A percentile compares a stretch with the other conserved stretches of the same genome.
Conservation (phyloP, 495 filamentous ascomycete genomes). For the Tuber brumale region DNA sequence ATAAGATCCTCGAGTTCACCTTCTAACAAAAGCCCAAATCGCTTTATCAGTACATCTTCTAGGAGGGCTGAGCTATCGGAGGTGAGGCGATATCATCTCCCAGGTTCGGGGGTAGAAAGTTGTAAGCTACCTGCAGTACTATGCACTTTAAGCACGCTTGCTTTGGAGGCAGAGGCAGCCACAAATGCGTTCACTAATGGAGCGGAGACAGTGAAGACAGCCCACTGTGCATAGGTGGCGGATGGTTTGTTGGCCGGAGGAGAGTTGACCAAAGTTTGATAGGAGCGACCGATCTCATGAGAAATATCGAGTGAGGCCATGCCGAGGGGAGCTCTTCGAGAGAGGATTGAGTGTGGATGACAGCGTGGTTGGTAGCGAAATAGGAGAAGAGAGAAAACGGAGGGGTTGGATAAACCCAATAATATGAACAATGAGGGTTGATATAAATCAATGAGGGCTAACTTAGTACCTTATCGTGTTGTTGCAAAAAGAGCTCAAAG, state of each 20-base stretch:
- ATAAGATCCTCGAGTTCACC: slow-evolving; percentile 91
- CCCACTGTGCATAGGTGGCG: slow-evolving; percentile 71
- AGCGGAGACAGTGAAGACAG: slow-evolving; percentile 80
- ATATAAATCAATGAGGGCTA: slow-evolving; percentile 4
- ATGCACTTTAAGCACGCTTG: slow-evolving; percentile 92
- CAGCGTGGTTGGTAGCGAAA: slow-evolving; percentile 2
- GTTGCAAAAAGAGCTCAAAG: background rate
- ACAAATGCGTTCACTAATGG: slow-evolving; percentile 89
- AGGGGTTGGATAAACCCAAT: slow-evolving; percentile 3
- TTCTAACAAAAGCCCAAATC: slow-evolving; percentile 50
- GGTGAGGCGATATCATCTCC: background rate
- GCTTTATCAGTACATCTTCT: slow-evolving; percentile 13
- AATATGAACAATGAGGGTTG: background rate
- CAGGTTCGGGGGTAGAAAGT: background rate
- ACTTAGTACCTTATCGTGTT: background rate
- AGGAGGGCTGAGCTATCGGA: background rate
- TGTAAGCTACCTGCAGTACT: slow-evolving; percentile 65
- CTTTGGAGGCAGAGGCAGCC: slow-evolving; percentile 68
- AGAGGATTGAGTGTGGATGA: slow-evolving; percentile 9
- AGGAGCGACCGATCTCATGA: slow-evolving; percentile 88
- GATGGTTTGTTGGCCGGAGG: slow-evolving; percentile 57
- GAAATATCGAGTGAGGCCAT: slow-evolving; percentile 87
- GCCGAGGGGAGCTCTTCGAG: slow-evolving; percentile 8
- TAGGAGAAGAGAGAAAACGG: slow-evolving; percentile 1
- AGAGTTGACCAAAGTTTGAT: slow-evolving; percentile 77